Evolutionary conservation across 2,329 filamentous ascomycete genomes (phyloP).

Genomic region (Claviceps humidiphila): DNA sequence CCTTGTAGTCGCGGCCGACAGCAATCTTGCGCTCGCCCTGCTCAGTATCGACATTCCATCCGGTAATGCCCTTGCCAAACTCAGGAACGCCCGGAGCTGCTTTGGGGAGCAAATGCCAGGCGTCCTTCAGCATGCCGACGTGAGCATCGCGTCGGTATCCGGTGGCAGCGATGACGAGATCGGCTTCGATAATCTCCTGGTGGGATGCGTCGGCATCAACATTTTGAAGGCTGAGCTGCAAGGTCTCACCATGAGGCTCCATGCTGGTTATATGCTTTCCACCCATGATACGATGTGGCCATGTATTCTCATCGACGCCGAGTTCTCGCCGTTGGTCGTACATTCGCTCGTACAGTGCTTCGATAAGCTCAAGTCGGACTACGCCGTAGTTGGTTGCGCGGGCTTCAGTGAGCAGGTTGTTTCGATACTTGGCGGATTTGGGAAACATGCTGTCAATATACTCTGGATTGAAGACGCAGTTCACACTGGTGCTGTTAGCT

Average conservation of each 20-base stretch:
- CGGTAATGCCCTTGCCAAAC: conserved; percentile 22
- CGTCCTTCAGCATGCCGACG: conserved; percentile 57
- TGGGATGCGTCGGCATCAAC: conserved; percentile 20
- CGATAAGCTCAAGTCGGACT: conserved; percentile 79
- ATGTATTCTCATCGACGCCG: conserved; percentile 53
- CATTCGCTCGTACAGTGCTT: conserved; percentile 74
- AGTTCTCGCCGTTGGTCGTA: conserved; percentile 72
- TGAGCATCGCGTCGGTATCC: conserved; percentile 74
- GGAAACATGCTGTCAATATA: conserved; percentile 66
- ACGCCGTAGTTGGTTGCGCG: conserved; percentile 90
- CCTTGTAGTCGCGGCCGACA: conserved; percentile 65
- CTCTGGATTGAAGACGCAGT: conserved; percentile 89
- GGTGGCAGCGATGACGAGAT: conserved; percentile 74
- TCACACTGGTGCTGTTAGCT: conserved; percentile 46
- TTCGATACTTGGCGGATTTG: conserved; percentile 49
- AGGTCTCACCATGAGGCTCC: conserved; percentile 34
- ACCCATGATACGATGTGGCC: conserved; percentile 71
- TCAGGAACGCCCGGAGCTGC: conserved; percentile 16
- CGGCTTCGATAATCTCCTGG: conserved; percentile 57
- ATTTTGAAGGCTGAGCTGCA: conserved; percentile 47
- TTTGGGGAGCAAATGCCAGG: conserved; percentile 52
- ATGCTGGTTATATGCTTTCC: conserved; percentile 53
- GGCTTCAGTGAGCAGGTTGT: conserved; percentile 49
- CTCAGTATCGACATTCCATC: conserved; percentile 28
- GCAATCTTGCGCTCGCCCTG: conserved; percentile 38